Conservation (phyloP, 257 asterid species). For the Nicotiana tomentosiformis region DNA sequence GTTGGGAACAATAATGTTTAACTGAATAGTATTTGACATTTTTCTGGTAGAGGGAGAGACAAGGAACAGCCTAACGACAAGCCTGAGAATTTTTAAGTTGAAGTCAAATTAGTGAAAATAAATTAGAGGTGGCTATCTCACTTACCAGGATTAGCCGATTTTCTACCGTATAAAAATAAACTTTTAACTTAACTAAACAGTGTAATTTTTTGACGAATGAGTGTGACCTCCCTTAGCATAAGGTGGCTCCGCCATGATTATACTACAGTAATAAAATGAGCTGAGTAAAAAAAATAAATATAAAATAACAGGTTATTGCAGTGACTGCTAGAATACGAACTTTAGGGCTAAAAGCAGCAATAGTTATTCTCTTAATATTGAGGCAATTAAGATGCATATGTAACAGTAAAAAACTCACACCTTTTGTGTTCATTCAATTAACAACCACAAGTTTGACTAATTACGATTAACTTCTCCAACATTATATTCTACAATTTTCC, state of each 20-base stretch:
- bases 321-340: background rate
- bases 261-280: background rate
- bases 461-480: background rate
- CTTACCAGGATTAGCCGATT: background rate
- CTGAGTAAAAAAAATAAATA: background rate
- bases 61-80: slow-evolving; percentile 1
- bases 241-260: too few relatives aligned
- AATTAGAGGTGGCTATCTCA: background rate
- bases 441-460: background rate
- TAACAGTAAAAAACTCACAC: background rate
- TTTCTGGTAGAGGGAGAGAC: background rate
- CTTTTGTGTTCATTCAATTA: background rate
- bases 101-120: background rate
- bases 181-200: too few relatives aligned
- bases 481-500: background rate
- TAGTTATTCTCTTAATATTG: background rate
- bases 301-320: background rate
- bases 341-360: background rate
- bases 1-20: background rate
- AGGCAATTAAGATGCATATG: background rate
- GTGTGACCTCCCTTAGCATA: too few relatives aligned
- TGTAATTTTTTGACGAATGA: too few relatives aligned
- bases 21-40: background rate
- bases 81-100: background rate
- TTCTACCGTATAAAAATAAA: too few relatives aligned